Evolutionary conservation across 495 filamentous ascomycete species (phyloP), one percentile per base, ranked within the genome.

Genomic region (Darksidea phi): DNA sequence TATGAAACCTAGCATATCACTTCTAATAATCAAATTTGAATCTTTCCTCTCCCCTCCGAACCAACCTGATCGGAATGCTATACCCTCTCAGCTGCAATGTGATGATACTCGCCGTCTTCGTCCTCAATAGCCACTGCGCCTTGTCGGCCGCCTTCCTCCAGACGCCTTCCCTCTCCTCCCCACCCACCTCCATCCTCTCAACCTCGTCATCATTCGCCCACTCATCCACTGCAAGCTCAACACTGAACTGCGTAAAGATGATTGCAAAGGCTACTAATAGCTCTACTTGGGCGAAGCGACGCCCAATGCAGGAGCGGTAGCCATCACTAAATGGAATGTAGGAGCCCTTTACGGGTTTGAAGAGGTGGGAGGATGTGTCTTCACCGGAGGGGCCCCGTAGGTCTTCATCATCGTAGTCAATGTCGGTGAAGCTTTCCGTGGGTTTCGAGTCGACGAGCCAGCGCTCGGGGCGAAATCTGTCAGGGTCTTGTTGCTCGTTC

Each of bases 321-420:
- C 90, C 88, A 24, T 89, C 87, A 48, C 82, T 85, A 72, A 91
- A 93, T 0, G 90, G 86, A 13, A 91, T 74, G 65, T 79, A 91
- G 1, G 83, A 77, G 1, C 87, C 87, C n/a, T 80, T 76, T 0
- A 77, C 75, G 0, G 86, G 86, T 21, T 79, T 76, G 74, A 81
- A 87, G 52, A 84, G 77, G 21, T 73, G 72, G 36, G 74, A 73
- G 25, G 78, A 77, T 13, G 79, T 83, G 64, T 86, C 82, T 2
- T 72, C 73, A 7, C 79, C 81, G 47, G 77, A 66, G 13, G 77
- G 81, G 0, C 81, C 82, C 50, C 81, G 82, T 32, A 83, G 79
- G 51, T 84, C 82, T 23, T 80, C 79, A 36, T 74, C 71, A 26
- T 80, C 78, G 20, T 67, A 64, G 20, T 75, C 78, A 20, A 81